Percentiles rank a stretch among this genome's conserved stretches.
Conservation (phyloP, 2,329 filamentous ascomycete genomes). For the Aurifilum marmelostoma region DNA sequence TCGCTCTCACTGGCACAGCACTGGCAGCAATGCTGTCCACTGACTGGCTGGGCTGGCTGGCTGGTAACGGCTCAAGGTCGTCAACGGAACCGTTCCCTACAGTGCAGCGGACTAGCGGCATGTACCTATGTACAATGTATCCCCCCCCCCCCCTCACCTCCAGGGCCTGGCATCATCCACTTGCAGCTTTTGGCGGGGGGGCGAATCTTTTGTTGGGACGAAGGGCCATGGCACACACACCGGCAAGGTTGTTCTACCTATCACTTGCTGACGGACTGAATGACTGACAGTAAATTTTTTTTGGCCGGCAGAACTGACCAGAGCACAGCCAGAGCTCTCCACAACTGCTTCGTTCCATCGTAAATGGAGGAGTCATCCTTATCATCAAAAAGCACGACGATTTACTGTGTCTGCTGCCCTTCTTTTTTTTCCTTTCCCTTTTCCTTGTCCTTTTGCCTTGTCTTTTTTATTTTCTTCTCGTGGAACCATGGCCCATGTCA, state of each 20-base stretch:
- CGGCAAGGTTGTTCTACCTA: neutral
- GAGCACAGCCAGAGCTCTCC: neutral
- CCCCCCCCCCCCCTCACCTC: neutral
- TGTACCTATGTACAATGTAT: neutral
- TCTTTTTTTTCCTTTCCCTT: neutral
- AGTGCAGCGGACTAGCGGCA: neutral
- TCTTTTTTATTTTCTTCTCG: neutral
- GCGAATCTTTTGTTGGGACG: constrained; percentile 18
- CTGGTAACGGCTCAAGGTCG: constrained; percentile 2
- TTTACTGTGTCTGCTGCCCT: neutral
- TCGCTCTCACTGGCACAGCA: constrained; percentile 3
- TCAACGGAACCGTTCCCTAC: constrained; percentile 10
- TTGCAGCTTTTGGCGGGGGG: constrained; percentile 10
- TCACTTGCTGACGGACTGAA: neutral
- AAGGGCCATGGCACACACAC: neutral
- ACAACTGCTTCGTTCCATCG: neutral
- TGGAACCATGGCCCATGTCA: neutral
- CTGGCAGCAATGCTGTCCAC: neutral
- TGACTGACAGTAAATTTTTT: neutral
- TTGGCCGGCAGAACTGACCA: neutral
- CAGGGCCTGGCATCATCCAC: neutral
- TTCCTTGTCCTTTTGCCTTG: too few relatives aligned
- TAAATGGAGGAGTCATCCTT: neutral
- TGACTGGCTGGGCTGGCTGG: constrained; percentile 9
- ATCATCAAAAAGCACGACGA: neutral